A percentile compares a stretch with the other conserved stretches of the same genome.
Conservation (phyloP, 805 yeast genomes). For the Sungouiella blattae region DNA sequence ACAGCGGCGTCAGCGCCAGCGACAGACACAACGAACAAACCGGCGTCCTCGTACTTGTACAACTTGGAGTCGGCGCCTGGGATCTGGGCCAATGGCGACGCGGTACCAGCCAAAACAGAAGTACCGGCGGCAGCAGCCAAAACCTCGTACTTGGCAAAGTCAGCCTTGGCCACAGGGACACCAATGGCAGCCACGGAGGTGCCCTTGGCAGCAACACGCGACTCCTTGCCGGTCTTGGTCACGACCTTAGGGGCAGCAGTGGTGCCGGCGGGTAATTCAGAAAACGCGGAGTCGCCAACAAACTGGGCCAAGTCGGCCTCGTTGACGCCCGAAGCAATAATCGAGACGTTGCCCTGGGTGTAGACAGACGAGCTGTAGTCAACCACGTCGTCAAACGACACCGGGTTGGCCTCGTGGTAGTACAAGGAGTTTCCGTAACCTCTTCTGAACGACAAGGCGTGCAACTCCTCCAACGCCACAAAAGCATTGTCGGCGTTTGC, state of each 20-base stretch:
- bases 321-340: constrained; percentile 71
- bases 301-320: constrained; percentile 67
- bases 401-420: constrained; percentile 60
- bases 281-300: constrained; percentile 62
- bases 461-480: constrained; percentile 74
- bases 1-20: constrained; percentile 54
- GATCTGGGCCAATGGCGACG: constrained; percentile 46
- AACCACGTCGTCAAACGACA: constrained; percentile 61
- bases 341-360: constrained; percentile 65
- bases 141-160: constrained; percentile 64
- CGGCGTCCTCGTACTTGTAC: constrained; percentile 70
- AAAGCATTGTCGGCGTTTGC: constrained; percentile 50
- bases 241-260: constrained; percentile 38
- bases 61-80: constrained; percentile 52
- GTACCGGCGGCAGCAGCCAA: constrained; percentile 67
- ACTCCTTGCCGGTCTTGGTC: constrained; percentile 57
- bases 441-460: constrained; percentile 74
- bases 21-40: constrained; percentile 71
- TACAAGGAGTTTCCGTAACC: constrained; percentile 85
- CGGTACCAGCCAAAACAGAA: constrained; percentile 53
- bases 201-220: constrained; percentile 63
- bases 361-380: constrained; percentile 64
- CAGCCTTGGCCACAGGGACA: constrained; percentile 65
- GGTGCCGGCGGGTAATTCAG: constrained; percentile 60
- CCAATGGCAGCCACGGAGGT: constrained; percentile 76